Evolutionary conservation across 108 stramenopile species (phyloP), one percentile per base, ranked within the genome.

Genomic region (Seminavis robusta): DNA sequence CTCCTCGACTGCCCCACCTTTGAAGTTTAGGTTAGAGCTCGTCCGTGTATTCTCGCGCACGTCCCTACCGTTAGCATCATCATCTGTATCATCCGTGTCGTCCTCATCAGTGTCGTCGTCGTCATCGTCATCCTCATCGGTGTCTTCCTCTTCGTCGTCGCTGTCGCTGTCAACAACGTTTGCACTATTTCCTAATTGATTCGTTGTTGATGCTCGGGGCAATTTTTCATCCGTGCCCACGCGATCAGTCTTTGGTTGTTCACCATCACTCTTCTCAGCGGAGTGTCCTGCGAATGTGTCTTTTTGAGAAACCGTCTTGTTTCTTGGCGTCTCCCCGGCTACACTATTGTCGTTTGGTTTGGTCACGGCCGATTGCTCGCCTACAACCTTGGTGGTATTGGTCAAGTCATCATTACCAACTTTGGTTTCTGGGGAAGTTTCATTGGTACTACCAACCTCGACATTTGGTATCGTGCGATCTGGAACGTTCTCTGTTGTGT

Each of bases 161-260:
- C 21, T n/a, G 26, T 32, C 45, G 8, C 31, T 20, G 9, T 24
- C 45, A 6, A 10, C 45, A 3, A 17, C 48, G n/a, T 19, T 27
- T 21, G 39, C 49, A 1, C 1, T 0, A 32, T 19, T n/a, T 29
- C 16, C 25, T 16, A 13, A 1, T 3, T 17, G 13, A 21, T 28
- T 10, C 17, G 4, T 20, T 5, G 28, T 19, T 25, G 44, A 30
- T 44, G 49, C 27, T n/a, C n/a, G n/a, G n/a, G 13, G 54, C 59
- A 21, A 17, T 19, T 27, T 67, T 33, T 47, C 60, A 58, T 46
- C 60, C 59, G 3, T 58, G 59, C 29, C 42, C 39, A 58, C 67
- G 60, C 6, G 45, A 58, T 45, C 60, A 58, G 19, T 68, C 67
- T 52, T 68, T 58, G 3, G 60, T n/a, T 1, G 43, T 30, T 27